Base-by-base conservation (phyloP, 306 rosid genomes). In the Luffa aegyptiaca region DNA sequence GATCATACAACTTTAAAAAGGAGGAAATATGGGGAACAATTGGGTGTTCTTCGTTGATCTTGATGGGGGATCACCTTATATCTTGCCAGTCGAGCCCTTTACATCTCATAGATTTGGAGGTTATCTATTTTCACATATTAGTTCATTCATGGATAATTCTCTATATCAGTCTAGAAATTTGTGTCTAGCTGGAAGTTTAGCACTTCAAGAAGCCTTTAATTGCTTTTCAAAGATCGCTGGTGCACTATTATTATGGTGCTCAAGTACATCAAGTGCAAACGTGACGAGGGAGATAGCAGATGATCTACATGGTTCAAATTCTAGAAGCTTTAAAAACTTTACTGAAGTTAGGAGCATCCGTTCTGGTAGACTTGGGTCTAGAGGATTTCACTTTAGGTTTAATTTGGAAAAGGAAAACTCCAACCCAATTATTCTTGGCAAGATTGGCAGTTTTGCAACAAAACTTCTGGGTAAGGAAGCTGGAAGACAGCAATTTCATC, bases 1-100 rank as follows among this genome's bases (percentile, higher is more conserved):
- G 33, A 36, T 62, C 55, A 48, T 16, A 73, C 7, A 21, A 58
- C 14, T 77, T 55, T 71, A 74, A 64, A 76, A 37, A 45, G 68
- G 33, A 52, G 33, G 69, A 79, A 80, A 71, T 69, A 90, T 93
- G 99, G 82, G 80, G 81, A 88, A 86, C 82, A 82, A 89, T 85
- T 87, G 96, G 94, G 83, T 90, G 20, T 84, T 89, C 56, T 79
- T 88, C 74, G 80, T 86, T 82, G 93, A 90, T 89, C 89, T 90
- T 6, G 99, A 96, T 84, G 89, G 88, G 10, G 66, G 84, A 49
- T 82, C 87, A 21, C 93, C 90, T 0, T 82, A 91, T 61, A 81
- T 83, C 53, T 82, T 89, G 33, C 85, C 91, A 0, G 26, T 92
- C 10, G 91, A 92, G 48, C 92, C 92, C 9, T 80, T 92, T 65